Base-by-base conservation (phyloP, 257 asterid genomes). In the Salvia hispanica region DNA sequence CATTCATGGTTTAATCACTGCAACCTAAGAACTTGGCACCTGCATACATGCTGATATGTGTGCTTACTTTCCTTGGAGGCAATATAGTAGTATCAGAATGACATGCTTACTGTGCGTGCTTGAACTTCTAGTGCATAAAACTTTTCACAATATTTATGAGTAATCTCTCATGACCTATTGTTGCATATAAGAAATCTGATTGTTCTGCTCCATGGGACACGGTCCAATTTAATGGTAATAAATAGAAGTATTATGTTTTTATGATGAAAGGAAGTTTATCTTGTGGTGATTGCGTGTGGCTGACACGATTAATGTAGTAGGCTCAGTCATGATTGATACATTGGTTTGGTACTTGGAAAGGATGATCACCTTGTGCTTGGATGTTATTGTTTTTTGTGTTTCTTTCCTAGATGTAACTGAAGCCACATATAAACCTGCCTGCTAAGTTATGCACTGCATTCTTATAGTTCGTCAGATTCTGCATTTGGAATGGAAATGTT, bases 401-500 rank as follows among this genome's bases (percentile, higher is more conserved):
- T 72, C 33, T 66, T 75, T 69, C 21, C 66, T 72, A 74, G 77
- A 71, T 57, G 78, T 74, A 51, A 65, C 81, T 58, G 82, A 83
- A 75, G 76, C 65, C 69, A 76, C 64, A 77, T 72, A 52, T 67
- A 71, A 78, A 76, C 81, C 21, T 25, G 3, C 31, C 77, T 77
- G 83, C 77, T 86, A 83, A 83, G 82, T 80, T 81, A 74, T 80
- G 79, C 78, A 62, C 79, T 87, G 79, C 83, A 81, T 87, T 83
- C 73, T 84, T 82, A 73, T 72, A 91, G 99, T 80, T 88, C 97
- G 72, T 88, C 99, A 68, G 96, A 94, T 78, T 88, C 99, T 60
- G 96, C 97, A 8, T 94, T 94, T 64, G 99, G 99, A 73, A 94
- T 91, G 86, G 97, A 88, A 71, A 79, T 94, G 91, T 81, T 94